Evolutionary conservation across 495 filamentous ascomycete genomes (phyloP).

Genomic region (Hypoxylon intermedium): DNA sequence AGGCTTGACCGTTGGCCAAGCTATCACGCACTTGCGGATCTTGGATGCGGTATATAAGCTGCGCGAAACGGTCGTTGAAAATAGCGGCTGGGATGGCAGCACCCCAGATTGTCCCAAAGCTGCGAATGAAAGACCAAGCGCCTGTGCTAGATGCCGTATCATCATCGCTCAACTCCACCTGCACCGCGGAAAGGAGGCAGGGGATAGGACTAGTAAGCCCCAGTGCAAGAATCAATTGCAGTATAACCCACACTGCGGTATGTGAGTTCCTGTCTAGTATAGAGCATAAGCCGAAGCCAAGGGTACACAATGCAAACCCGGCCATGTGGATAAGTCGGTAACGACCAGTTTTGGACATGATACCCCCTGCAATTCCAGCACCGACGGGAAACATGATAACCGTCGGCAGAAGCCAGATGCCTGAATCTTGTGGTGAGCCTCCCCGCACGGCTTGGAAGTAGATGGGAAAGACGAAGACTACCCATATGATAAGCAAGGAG

Average conservation of each 20-base stretch:
- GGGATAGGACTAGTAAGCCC: too few species aligned
- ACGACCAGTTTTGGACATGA: background rate
- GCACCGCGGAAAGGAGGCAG: too few species aligned
- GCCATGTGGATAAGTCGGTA: background rate
- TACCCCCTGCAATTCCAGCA: background rate
- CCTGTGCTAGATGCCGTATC: too few species aligned
- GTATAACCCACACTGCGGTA: background rate
- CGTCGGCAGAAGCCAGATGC: background rate
- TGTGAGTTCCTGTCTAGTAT: background rate
- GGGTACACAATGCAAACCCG: background rate
- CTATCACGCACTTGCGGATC: too few species aligned
- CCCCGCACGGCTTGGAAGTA: constrained; percentile 56
- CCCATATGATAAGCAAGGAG: constrained; percentile 24
- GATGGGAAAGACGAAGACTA: constrained; percentile 55
- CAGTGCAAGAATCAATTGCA: background rate
- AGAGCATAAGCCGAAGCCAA: background rate
- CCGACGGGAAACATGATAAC: background rate
- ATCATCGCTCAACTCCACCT: too few species aligned
- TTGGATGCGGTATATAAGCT: too few species aligned
- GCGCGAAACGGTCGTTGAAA: too few species aligned
- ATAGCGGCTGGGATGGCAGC: too few species aligned
- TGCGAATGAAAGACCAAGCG: too few species aligned
- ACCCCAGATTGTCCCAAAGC: too few species aligned
- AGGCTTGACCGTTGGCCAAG: too few species aligned
- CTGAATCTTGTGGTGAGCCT: constrained; percentile 20